These are phyloP conservation scores for Eucalyptus coolabah DNA, from an alignment of 345 rosid species.

Conservation along the genomic window DNA sequence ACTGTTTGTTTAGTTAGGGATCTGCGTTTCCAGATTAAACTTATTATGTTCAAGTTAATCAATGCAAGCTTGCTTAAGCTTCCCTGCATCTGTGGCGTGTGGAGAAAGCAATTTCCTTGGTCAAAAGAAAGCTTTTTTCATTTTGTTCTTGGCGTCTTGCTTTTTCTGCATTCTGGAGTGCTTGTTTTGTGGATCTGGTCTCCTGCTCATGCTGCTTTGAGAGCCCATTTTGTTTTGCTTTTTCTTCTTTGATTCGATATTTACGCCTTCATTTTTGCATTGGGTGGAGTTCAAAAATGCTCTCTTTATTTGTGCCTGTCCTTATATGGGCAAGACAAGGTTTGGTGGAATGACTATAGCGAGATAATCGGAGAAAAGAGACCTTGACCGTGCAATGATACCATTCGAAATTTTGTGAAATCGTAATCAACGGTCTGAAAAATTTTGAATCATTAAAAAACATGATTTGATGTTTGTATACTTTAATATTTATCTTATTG, in stretches of 20 bases:
- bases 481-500: background rate
- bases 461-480: fast-evolving
- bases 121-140: background rate
- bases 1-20: background rate
- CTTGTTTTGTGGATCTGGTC: background rate
- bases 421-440: fast-evolving
- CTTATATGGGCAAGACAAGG: background rate
- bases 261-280: background rate
- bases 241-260: background rate
- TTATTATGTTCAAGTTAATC: background rate
- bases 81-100: background rate
- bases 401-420: fast-evolving
- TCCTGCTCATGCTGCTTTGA: background rate
- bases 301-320: background rate
- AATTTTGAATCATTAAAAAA: background rate
- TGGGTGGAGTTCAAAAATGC: background rate
- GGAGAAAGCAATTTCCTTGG: background rate
- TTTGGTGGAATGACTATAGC: background rate
- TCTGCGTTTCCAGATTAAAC: background rate
- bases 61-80: background rate
- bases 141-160: background rate
- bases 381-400: fast-evolving
- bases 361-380: background rate
- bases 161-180: background rate
- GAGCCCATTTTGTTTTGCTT: background rate